These are phyloP conservation scores for Marvania coccoides DNA, from an alignment of 139 green algal genomes.

Conservation along the genomic window DNA sequence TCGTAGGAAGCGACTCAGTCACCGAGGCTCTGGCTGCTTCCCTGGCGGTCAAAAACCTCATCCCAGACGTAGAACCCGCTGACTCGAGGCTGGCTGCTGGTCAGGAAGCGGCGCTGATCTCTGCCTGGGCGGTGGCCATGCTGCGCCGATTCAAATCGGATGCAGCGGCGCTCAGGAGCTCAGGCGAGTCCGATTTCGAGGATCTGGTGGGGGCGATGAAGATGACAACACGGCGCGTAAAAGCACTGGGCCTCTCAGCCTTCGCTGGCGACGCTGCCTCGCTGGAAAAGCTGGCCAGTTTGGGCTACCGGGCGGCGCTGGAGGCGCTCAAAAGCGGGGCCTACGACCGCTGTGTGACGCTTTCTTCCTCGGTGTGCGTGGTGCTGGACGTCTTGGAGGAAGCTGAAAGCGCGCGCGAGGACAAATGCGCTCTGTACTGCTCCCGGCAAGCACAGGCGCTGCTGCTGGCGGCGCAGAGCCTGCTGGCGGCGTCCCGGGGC, in stretches of 20 bases:
- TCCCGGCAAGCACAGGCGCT: neutral
- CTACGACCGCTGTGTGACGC: constrained; percentile 5
- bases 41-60: neutral
- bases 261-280: neutral
- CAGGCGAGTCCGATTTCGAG: too few species aligned
- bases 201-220: constrained; percentile 2
- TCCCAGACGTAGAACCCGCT: neutral
- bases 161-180: neutral
- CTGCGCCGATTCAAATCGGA: neutral
- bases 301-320: neutral
- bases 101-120: constrained; percentile 4
- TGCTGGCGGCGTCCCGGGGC: neutral
- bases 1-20: neutral
- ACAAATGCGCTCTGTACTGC: neutral
- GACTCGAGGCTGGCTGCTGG: neutral
- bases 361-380: neutral
- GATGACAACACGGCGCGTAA: neutral
- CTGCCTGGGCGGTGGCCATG: neutral
- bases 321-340: neutral
- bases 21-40: neutral
- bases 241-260: neutral
- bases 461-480: constrained; percentile 3
- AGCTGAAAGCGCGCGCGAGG: neutral
- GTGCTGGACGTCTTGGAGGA: neutral
- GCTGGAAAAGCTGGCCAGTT: neutral